A percentile compares a stretch with the other conserved stretches of the same genome.
Evolutionary conservation across 257 asterid species (phyloP).

Genomic region (Solanum rostratum): DNA sequence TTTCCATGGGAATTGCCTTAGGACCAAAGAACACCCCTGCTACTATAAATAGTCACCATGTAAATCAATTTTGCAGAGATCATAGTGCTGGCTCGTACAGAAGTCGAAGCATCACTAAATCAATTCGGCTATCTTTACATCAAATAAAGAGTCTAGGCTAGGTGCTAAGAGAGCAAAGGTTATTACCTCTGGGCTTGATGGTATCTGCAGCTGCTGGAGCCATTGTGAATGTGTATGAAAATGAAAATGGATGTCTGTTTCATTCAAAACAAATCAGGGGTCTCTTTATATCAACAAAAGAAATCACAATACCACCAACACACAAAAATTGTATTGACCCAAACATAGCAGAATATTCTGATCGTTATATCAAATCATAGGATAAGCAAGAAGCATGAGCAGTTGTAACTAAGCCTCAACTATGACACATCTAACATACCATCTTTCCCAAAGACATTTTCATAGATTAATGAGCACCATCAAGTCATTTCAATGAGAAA

Average conservation of each 20-base stretch:
- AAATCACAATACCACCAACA: neutral
- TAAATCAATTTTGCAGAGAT: neutral
- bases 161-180: neutral
- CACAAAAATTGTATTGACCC: neutral
- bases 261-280: neutral
- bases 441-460: neutral
- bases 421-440: neutral
- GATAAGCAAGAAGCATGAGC: neutral
- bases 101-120: neutral
- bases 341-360: neutral
- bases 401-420: neutral
- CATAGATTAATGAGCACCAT: neutral
- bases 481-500: neutral
- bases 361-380: neutral
- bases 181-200: constrained; percentile 7
- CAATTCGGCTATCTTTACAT: neutral
- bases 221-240: neutral
- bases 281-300: neutral
- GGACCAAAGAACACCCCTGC: neutral
- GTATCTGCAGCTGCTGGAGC: constrained; percentile 8
- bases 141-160: neutral
- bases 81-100: neutral
- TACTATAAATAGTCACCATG: neutral
- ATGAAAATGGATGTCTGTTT: neutral
- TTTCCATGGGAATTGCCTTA: neutral